Conservation (phyloP, 805 yeast species). For the Saccharomycopsis javanensis region DNA sequence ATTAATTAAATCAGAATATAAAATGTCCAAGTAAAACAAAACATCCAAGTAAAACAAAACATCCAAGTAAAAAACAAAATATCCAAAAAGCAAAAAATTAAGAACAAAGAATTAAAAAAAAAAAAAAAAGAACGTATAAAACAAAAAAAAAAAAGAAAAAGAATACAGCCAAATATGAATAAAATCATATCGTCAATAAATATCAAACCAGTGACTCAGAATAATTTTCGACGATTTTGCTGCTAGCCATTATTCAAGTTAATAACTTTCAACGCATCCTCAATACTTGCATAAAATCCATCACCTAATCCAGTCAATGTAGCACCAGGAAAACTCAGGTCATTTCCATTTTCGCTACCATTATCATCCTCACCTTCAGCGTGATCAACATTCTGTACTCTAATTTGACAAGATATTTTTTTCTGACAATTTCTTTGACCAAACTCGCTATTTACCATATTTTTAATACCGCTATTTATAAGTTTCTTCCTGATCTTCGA, state of each 20-base stretch:
- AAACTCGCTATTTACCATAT: conserved; percentile 10
- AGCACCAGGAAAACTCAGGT: background rate
- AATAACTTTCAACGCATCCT: conserved; percentile 19
- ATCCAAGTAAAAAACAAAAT: too few species aligned
- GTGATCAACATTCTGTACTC: background rate
- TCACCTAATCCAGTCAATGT: conserved; percentile 14
- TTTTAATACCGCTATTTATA: conserved; percentile 25
- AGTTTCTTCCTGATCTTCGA: conserved; percentile 23
- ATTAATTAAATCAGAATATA: too few species aligned
- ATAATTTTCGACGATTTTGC: background rate
- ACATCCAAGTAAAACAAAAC: too few species aligned
- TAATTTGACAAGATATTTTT: background rate
- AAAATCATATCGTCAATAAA: too few species aligned
- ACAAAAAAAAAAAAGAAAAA: too few species aligned
- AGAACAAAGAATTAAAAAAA: too few species aligned
- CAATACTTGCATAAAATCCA: conserved; percentile 19
- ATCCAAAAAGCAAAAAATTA: too few species aligned
- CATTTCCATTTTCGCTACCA: background rate
- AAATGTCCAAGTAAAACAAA: too few species aligned
- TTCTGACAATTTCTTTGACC: background rate
- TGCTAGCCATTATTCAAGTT: background rate
- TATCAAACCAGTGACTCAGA: too few species aligned
- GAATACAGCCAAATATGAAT: too few species aligned
- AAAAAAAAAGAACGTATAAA: too few species aligned
- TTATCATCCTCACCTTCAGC: background rate